Conservation (phyloP, 495 filamentous ascomycete genomes). For the Podospora pseudocomata region DNA sequence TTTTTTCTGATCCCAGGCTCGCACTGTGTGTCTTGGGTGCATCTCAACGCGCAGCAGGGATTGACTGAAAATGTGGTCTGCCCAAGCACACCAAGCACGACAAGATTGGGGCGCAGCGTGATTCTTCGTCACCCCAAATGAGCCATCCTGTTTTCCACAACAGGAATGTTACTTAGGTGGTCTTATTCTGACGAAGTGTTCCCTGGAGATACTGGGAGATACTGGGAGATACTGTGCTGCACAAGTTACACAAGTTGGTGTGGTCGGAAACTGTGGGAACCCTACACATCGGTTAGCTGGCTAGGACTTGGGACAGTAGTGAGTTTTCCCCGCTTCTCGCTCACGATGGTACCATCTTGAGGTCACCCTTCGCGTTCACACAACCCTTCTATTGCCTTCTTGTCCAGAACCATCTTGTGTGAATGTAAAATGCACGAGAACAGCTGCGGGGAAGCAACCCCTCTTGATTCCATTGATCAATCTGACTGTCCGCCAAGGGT, state of each 20-base stretch:
- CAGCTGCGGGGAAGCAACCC: not conserved
- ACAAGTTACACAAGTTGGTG: too few species aligned
- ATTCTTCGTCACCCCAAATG: not conserved
- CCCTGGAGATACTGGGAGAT: not conserved
- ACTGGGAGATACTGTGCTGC: not conserved
- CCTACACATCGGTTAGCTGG: not conserved
- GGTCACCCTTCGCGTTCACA: not conserved
- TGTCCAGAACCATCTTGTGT: not conserved
- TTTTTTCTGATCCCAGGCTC: not conserved
- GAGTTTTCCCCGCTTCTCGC: not conserved
- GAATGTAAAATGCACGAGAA: not conserved
- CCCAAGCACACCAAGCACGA: not conserved
- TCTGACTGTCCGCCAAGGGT: not conserved
- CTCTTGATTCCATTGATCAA: not conserved
- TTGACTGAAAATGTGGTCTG: slow-evolving; percentile 4
- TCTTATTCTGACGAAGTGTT: not conserved
- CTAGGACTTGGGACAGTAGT: not conserved
- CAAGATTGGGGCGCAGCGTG: slow-evolving; percentile 3
- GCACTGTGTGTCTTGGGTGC: slow-evolving; percentile 12
- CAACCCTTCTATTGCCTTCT: not conserved
- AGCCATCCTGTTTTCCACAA: not conserved
- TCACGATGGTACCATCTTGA: not conserved
- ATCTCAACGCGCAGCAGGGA: slow-evolving; percentile 11
- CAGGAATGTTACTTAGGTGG: not conserved
- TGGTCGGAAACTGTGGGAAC: not conserved